Percentiles rank a stretch among this genome's conserved stretches.
phyloP scores from a whole-genome alignment of 23 red algal genomes.

The Pyropia haitanensis region DNA sequence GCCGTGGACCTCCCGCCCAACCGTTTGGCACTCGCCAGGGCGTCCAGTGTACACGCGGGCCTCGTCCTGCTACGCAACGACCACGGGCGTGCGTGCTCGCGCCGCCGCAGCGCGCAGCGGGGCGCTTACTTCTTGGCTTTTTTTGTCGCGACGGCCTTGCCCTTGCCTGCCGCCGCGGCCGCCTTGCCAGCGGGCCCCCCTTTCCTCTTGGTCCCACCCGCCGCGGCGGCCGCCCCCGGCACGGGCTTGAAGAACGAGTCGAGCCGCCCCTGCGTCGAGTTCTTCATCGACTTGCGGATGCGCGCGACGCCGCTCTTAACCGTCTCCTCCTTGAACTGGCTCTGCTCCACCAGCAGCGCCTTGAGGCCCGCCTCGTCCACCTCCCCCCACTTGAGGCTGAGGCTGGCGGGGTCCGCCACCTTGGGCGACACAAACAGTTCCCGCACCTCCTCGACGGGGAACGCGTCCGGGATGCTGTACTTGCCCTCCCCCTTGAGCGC shows the following conservation, averaged over 20 bases:
- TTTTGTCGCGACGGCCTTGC: neutral
- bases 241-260: conserved; percentile 87
- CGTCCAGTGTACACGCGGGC: no score
- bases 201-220: neutral
- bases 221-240: neutral
- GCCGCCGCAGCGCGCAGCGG: no score
- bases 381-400: conserved; percentile 67
- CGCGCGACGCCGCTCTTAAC: conserved; percentile 78
- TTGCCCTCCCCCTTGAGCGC: conserved; percentile 26
- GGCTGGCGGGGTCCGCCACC: conserved; percentile 32
- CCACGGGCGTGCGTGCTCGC: no score
- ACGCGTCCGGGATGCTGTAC: conserved; percentile 59
- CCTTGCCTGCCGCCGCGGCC: conserved; percentile 8
- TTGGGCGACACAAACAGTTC: conserved; percentile 68
- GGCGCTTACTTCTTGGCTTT: neutral
- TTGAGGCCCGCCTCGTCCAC: conserved; percentile 68
- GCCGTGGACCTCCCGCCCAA: no score
- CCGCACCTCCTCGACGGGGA: conserved; percentile 44
- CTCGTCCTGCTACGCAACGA: no score
- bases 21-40: no score
- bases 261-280: conserved; percentile 60
- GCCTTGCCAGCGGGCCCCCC: conserved; percentile 29
- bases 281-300: conserved; percentile 38
- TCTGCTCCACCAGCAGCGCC: conserved; percentile 76
- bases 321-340: conserved; percentile 73